Evolutionary conservation across 2,329 filamentous ascomycete genomes (phyloP).

Genomic region (Chaetomium strumarium): DNA sequence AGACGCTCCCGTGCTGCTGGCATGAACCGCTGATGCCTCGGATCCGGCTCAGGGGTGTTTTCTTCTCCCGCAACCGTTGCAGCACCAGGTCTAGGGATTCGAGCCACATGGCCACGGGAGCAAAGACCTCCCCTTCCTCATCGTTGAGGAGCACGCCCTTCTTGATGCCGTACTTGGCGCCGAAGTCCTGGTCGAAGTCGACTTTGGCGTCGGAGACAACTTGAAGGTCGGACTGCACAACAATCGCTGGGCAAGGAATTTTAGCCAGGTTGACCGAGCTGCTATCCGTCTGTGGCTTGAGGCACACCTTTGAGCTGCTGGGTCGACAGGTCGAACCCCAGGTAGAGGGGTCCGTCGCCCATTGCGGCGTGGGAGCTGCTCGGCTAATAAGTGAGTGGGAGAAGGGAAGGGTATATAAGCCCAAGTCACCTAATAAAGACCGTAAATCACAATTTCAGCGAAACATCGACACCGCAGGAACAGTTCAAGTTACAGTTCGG

Average conservation of each 20-base stretch:
- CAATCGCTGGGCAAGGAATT: constrained; percentile 55
- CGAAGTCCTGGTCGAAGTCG: constrained; percentile 85
- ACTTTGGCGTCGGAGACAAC: constrained; percentile 82
- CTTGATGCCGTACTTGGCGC: constrained; percentile 64
- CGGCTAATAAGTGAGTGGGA: neutral
- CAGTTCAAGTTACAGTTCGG: neutral
- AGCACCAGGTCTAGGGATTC: constrained; percentile 87
- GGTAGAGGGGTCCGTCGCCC: constrained; percentile 58
- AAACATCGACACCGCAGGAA: neutral
- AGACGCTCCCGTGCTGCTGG: constrained; percentile 97
- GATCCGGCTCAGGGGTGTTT: constrained; percentile 67
- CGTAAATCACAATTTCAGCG: neutral
- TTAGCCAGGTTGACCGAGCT: neutral
- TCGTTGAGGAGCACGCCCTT: constrained; percentile 86
- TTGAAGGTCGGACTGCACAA: constrained; percentile 75
- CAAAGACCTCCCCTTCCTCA: constrained; percentile 80
- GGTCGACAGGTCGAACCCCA: constrained; percentile 93
- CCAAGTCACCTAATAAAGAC: neutral
- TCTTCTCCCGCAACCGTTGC: constrained; percentile 60
- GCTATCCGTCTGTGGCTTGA: neutral
- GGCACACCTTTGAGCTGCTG: constrained; percentile 85
- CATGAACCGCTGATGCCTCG: constrained; percentile 84
- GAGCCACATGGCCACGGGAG: constrained; percentile 89
- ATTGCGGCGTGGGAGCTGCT: constrained; percentile 3
- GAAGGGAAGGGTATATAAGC: neutral